A percentile compares a stretch with the other conserved stretches of the same genome.
Conservation (phyloP, 1,284 basidiomycete genomes). For the Cutaneotrichosporon spelunceum region DNA sequence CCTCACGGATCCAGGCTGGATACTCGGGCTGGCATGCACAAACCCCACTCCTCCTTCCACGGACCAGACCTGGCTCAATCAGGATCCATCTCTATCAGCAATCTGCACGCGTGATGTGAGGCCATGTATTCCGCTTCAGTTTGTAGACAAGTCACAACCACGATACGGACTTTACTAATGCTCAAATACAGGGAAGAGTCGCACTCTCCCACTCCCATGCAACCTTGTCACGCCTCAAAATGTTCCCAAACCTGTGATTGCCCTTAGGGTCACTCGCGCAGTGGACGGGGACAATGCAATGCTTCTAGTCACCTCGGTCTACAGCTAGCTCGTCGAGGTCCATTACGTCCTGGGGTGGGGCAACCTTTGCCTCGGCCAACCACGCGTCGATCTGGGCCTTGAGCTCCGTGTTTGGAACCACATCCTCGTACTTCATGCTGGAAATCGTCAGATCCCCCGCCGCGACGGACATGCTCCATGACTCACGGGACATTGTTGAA, state of each 20-base stretch:
- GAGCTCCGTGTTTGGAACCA: conserved; percentile 66
- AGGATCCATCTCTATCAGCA: no score
- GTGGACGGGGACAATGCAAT: background rate
- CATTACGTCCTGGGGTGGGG: conserved; percentile 37
- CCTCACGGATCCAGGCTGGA: no score
- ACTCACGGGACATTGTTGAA: conserved; percentile 73
- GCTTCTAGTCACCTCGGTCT: background rate
- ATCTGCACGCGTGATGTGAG: no score
- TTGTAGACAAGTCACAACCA: no score
- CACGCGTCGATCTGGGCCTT: conserved; percentile 65
- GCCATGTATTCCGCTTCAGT: no score
- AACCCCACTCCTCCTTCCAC: no score
- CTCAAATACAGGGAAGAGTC: background rate
- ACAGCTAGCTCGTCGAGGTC: conserved; percentile 40
- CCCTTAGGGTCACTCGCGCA: background rate
- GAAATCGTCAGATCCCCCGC: background rate
- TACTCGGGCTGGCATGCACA: no score
- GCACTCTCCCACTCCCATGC: background rate
- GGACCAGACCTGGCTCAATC: no score
- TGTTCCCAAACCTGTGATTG: background rate
- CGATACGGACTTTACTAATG: background rate
- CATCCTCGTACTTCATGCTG: conserved; percentile 69
- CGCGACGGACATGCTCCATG: no score
- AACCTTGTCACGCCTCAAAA: background rate
- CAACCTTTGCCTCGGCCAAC: conserved; percentile 54